These are phyloP conservation scores for Debaryomycetaceae sp. DNA, from an alignment of 1,139 yeast genomes.

Conservation along the genomic window DNA sequence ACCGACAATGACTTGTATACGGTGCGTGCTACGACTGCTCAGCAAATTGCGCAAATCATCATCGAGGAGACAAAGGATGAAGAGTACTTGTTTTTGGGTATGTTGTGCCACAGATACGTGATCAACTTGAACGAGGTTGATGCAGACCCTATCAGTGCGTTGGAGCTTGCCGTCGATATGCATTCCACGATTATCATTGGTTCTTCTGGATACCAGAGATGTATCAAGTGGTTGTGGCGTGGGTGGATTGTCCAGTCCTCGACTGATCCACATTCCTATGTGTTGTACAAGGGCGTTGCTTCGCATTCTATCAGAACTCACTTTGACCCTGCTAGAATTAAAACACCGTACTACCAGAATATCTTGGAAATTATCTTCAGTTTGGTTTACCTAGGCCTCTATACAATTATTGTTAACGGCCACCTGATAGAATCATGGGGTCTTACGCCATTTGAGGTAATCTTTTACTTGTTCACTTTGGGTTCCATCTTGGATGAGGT, in stretches of 20 bases:
- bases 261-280: constrained; percentile 66
- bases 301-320: constrained; percentile 59
- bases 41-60: constrained; percentile 63
- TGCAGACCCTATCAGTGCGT: constrained; percentile 60
- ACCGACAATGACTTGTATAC: constrained; percentile 63
- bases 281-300: constrained; percentile 57
- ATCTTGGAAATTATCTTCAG: constrained; percentile 66
- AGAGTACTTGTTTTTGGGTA: constrained; percentile 67
- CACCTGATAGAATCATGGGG: constrained; percentile 29
- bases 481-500: constrained; percentile 68
- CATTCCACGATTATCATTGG: constrained; percentile 77
- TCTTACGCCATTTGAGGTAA: constrained; percentile 44
- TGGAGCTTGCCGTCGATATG: constrained; percentile 84
- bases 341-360: constrained; percentile 82
- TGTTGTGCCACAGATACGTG: constrained; percentile 74
- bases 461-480: constrained; percentile 63
- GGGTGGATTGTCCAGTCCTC: constrained; percentile 87
- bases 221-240: constrained; percentile 88
- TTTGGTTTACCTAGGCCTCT: constrained; percentile 58
- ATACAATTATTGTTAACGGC: constrained; percentile 62
- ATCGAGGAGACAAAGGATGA: constrained; percentile 59
- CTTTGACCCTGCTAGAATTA: constrained; percentile 78
- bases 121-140: constrained; percentile 64
- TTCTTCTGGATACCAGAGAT: constrained; percentile 78
- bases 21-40: constrained; percentile 66